A percentile compares a stretch with the other conserved stretches of the same genome.
These are phyloP conservation scores for Mycena kentingensis DNA, from an alignment of 768 basidiomycete genomes.

Conservation along the genomic window DNA sequence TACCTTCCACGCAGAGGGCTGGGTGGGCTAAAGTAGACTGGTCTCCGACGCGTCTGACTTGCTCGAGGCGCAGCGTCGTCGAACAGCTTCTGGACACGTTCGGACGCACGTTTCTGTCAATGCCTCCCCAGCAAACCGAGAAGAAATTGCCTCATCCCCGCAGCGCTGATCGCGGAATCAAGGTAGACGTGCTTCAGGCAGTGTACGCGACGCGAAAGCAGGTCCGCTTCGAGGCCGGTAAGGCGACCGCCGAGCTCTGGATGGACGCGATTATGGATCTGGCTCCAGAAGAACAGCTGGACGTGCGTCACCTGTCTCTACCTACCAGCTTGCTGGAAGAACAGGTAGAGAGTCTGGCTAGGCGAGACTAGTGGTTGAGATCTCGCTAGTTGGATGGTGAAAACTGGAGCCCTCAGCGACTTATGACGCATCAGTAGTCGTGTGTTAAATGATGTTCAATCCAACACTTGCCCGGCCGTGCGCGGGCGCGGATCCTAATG, in stretches of 20 bases:
- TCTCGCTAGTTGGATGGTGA: no score
- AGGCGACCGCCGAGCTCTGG: constrained; percentile 38
- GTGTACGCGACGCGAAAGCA: constrained; percentile 25
- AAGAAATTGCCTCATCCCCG: neutral
- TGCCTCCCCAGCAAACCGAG: neutral
- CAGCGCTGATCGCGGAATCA: constrained; percentile 27
- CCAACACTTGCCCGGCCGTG: no score
- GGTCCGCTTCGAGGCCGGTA: constrained; percentile 29
- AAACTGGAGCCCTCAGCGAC: no score
- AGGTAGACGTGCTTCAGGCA: constrained; percentile 21
- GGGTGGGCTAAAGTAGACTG: no score
- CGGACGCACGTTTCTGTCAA: constrained; percentile 38
- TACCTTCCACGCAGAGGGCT: no score
- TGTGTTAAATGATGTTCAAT: no score
- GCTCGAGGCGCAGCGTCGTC: constrained; percentile 44
- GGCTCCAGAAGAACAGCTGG: constrained; percentile 22
- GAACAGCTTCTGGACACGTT: constrained; percentile 46
- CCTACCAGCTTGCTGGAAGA: no score
- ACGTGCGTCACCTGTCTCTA: constrained; percentile 24
- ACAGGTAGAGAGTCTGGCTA: no score
- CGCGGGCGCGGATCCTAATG: no score
- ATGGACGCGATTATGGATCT: constrained; percentile 48
- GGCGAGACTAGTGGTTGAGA: no score
- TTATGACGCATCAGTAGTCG: no score
- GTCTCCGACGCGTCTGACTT: constrained; percentile 50